Conservation (phyloP, 106 monocot species). For the Allium fistulosum region DNA sequence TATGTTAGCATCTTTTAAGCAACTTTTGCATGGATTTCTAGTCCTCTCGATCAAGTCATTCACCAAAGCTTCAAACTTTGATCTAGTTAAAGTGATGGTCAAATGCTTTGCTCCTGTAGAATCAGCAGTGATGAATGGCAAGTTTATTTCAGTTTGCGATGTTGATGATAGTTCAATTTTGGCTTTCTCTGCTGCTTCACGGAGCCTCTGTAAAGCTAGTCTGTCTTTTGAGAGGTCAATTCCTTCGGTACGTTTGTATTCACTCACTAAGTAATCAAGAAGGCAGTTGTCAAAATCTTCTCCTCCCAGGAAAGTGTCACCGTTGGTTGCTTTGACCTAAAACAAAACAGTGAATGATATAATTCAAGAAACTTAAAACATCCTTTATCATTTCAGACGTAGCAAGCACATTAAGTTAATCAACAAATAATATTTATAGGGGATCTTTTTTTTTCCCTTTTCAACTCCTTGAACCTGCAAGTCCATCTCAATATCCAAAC, state of each 20-base stretch:
- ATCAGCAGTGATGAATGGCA: conserved; percentile 85
- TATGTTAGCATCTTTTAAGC: conserved; percentile 71
- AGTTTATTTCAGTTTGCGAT: conserved; percentile 74
- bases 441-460: too few relatives aligned
- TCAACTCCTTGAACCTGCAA: too few relatives aligned
- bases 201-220: conserved; percentile 64
- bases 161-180: conserved; percentile 87
- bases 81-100: conserved; percentile 74
- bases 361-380: too few relatives aligned
- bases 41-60: conserved; percentile 73
- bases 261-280: conserved; percentile 63
- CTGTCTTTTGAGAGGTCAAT: conserved; percentile 83
- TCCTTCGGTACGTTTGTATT: conserved; percentile 62
- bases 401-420: too few relatives aligned
- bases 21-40: conserved; percentile 63
- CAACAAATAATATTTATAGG: too few relatives aligned
- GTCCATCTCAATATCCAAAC: too few relatives aligned
- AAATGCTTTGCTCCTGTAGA: conserved; percentile 77
- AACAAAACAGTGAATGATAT: not conserved
- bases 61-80: conserved; percentile 73
- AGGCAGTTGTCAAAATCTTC: conserved; percentile 89
- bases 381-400: too few relatives aligned
- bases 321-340: conserved; percentile 89
- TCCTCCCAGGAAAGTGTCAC: conserved; percentile 85
- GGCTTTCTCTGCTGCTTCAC: conserved; percentile 89